Conservation (phyloP, 2,329 filamentous ascomycete genomes). For the Aureobasidium subglaciale region DNA sequence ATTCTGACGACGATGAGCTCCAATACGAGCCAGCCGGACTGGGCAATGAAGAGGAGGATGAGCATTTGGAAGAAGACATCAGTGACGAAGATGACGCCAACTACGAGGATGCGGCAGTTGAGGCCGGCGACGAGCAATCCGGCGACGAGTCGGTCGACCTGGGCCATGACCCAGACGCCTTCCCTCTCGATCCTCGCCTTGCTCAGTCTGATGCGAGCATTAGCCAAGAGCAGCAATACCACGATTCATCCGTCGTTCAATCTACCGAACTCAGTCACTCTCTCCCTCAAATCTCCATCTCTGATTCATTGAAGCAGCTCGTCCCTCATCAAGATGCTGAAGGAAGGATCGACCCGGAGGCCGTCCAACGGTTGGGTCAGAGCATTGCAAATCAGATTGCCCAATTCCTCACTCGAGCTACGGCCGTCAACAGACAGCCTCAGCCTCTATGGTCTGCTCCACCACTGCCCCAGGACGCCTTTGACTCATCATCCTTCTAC, state of each 20-base stretch:
- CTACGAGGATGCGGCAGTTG: constrained; percentile 11
- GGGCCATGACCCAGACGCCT: constrained; percentile 7
- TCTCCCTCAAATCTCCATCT: constrained; percentile 8
- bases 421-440: constrained; percentile 10
- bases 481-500: constrained; percentile 1
- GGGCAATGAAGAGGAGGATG: constrained; percentile 6
- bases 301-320: constrained; percentile 14
- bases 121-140: constrained; percentile 6
- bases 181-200: constrained; percentile 11
- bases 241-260: constrained; percentile 4
- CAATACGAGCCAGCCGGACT: not conserved
- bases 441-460: constrained; percentile 12
- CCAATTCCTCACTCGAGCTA: constrained; percentile 21
- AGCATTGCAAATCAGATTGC: constrained; percentile 31
- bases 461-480: constrained; percentile 6
- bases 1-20: constrained; percentile 21
- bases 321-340: constrained; percentile 10
- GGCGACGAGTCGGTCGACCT: constrained; percentile 18
- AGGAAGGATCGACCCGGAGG: constrained; percentile 19
- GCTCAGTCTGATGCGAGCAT: not conserved
- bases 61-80: constrained; percentile 13
- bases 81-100: constrained; percentile 13
- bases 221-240: constrained; percentile 3
- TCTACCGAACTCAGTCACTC: constrained; percentile 10
- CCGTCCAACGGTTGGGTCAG: constrained; percentile 28